Evolutionary conservation across 1,284 basidiomycete genomes (phyloP), one percentile per base, ranked within the genome.

Genomic region (Ceratobasidium theobromae): DNA sequence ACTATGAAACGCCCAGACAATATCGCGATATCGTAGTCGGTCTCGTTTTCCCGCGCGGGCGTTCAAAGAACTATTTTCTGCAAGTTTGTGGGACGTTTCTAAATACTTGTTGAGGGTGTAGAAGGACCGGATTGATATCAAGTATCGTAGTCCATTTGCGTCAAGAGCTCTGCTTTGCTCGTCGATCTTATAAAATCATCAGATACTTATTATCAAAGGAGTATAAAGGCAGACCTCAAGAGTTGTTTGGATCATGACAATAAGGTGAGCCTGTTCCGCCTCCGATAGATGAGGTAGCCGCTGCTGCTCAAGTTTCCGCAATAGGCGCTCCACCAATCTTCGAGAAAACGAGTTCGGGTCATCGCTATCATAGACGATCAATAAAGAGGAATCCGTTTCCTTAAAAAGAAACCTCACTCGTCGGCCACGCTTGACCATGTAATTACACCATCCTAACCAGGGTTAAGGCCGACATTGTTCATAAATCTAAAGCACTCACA

Each of bases 1-100:
- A 74, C 94, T 97, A 73, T 96, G 91, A 72, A 89, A 94, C 0
- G 95, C 95, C 94, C 95, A 98, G 8, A 96, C 82, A 78, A 95
- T 92, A 74, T 98, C 95, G 40, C 94, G 86, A 75, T 91, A 95
- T 21, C 91, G 86, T 54, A 96, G 80, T 14, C 91, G 86, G 69
- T 86, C 84, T 71, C 90, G 79, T 79, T 68, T 77, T 21, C 68
- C 68, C n/a, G 62, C 46, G 9, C 49, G 58, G 1, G 49, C 43
- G 28, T 35, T 45, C 9, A 23, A 27, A n/a, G 21, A 12, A 18
- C 57, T 32, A 18, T 49, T 51, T 5, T 35, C n/a, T n/a, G n/a
- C n/a, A n/a, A n/a, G 21, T 43, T 52, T 48, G 1, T 5, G 1
- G 25, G 53, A 45, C 3, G 30, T 23, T 21, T 58, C 41, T 11